phyloP scores from a whole-genome alignment of 1,139 yeast genomes.

The Blastobotrys serpentis region DNA sequence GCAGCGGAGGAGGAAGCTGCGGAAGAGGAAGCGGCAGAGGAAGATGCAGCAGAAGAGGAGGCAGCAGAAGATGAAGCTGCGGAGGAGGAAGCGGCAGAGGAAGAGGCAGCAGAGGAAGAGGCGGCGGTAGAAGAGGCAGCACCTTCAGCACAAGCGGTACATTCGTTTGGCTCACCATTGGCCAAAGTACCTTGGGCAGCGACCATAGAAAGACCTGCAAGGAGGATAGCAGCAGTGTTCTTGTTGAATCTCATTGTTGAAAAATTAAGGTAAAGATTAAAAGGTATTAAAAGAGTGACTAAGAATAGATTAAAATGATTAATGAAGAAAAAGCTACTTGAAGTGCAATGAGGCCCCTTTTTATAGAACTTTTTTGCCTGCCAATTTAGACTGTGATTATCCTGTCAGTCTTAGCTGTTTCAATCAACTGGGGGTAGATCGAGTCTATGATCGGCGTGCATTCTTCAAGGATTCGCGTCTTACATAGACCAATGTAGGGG shows the following conservation, averaged over 20 bases:
- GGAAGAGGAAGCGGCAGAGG: background rate
- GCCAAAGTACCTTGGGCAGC: background rate
- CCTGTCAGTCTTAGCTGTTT: no score
- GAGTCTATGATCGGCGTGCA: slow-evolving; percentile 9
- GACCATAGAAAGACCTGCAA: slow-evolving; percentile 8
- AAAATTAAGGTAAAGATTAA: background rate
- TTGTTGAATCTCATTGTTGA: slow-evolving; percentile 2
- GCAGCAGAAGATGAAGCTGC: background rate
- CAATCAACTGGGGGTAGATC: background rate
- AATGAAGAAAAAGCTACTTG: background rate
- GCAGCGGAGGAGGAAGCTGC: background rate
- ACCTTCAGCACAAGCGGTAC: slow-evolving; percentile 5
- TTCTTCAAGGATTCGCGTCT: slow-evolving; percentile 9
- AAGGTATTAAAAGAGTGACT: slow-evolving; percentile 6
- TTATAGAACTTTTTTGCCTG: no score
- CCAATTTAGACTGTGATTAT: no score
- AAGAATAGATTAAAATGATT: slow-evolving; percentile 1
- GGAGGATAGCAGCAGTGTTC: slow-evolving; percentile 7
- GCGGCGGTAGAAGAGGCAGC: slow-evolving; percentile 3
- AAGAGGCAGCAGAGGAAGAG: slow-evolving; percentile 4
- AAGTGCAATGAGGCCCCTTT: background rate
- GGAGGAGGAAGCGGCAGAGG: slow-evolving; percentile 3
- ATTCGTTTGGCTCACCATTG: slow-evolving; percentile 5
- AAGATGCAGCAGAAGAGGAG: background rate
- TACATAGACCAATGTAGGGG: slow-evolving; percentile 1